Base-by-base conservation (phyloP, 2,329 filamentous ascomycete species). In the Raffaelea arxii region DNA sequence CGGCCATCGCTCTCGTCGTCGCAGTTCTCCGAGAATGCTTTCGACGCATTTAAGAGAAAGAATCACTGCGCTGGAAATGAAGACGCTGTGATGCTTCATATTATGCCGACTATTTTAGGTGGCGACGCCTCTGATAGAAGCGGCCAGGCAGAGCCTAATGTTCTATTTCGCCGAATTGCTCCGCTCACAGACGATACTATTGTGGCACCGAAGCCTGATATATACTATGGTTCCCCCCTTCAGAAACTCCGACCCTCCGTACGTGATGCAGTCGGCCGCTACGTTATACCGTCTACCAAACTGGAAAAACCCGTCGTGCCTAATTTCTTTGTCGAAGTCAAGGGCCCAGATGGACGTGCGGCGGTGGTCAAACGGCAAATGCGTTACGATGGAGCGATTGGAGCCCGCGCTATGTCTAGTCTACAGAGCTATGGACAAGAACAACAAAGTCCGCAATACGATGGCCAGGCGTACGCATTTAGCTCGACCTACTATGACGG, bases 271-370 rank as follows among this genome's bases (percentile, higher is more conserved):
- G 56, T 64, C 19, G 44, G 36, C 12, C 14, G 41, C 25, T 50
- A 57, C 24, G 59, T 67, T 35, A 52, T 65, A 23, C 65, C 65
- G 16, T 62, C 59, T 4, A 61, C 56, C 18, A 52, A 54, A 40
- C 25, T 43, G 14, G 51, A 57, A 41, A 56, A 55, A 47, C 64
- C 63, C 0, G 48, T 63, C 5, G 57, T 52, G 27, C 65, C 65
- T 3, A 69, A 70, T 54, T 65, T 69, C 48, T 70, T 70, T 47
- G 21, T 70, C 1, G 63, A 63, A 43, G 60, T 54, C 0, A 70
- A 70, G 49, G 62, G 61, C 1, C 63, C 60, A 11, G 46, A 61
- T 46, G 61, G 62, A 4, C 55, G 49, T 37, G 9, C 44, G 6
- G 56, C 47, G 6, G 62, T 64, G 6, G 62, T 58, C 12, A 54